Evolutionary conservation across 345 rosid genomes (phyloP), one percentile per base, ranked within the genome.

Genomic region (Diplotaxis tenuifolia): DNA sequence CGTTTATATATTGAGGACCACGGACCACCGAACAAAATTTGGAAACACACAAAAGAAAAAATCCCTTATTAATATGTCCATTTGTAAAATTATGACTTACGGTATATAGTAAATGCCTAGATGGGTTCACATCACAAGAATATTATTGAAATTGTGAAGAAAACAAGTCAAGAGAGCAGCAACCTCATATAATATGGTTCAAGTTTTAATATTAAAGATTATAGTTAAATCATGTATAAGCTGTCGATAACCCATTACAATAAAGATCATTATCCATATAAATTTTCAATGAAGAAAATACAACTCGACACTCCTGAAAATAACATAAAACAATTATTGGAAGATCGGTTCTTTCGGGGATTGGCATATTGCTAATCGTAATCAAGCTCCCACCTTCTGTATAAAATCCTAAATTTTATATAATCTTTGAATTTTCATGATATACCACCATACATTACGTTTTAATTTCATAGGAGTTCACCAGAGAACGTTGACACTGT

Each of bases 141-240:
- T 65, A 65, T 58, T 57, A 76, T 36, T 58, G 63, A 65, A 77
- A 65, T 59, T 56, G 80, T 65, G 62, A 71, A 77, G 76, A 77
- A 65, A 77, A 65, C 72, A 58, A 77, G 80, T 77, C 72, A 76
- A 76, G 62, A 65, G 62, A 70, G 75, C 18, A 70, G 49, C 71
- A 70, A 57, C 75, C 64, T 76, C 47, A 70, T 64, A 76, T 32
- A 55, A 70, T 63, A 70, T 62, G 60, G 42, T 69, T 15, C 22
- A 42, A 38, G 56, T 52, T 62, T 55, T 38, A 21, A 31, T 18
- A 67, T 15, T 8, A 49, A 32, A 47, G 28, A 58, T 38, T 68
- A 55, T 68, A 7, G 28, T 52, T 57, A n/a, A 38, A 45, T 66
- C 58, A 20, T 15, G 52, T 49, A 49, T 19, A 21, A 29, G 42